phyloP scores from a whole-genome alignment of 208 protist species.

The Wallacemonas collosoma region DNA sequence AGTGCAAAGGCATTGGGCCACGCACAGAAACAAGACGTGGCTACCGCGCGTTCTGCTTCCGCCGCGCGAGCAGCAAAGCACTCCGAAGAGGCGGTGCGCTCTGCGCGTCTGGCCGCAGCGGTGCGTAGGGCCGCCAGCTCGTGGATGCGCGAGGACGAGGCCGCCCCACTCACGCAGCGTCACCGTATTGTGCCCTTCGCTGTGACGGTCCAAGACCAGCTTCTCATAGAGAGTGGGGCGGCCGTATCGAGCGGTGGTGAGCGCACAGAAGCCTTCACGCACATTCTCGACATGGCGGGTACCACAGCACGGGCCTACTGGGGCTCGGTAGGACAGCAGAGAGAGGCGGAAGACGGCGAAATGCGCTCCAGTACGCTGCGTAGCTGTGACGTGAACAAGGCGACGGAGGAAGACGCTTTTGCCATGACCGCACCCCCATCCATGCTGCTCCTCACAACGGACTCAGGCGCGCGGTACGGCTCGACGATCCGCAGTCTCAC shows the following conservation, averaged over 20 bases:
- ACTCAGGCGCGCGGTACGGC: slow-evolving; percentile 11
- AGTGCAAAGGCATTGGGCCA: too few relatives aligned
- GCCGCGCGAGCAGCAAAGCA: neutral
- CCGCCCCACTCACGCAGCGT: neutral
- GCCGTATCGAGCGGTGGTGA: neutral
- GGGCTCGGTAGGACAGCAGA: neutral
- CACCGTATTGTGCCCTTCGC: neutral
- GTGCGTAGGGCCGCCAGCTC: slow-evolving; percentile 1
- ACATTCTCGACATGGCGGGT: slow-evolving; percentile 11
- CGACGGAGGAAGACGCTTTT: neutral
- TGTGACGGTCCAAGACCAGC: slow-evolving; percentile 12
- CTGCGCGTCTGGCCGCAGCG: neutral
- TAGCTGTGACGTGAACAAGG: neutral
- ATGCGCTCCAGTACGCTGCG: too few relatives aligned
- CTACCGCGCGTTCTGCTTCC: neutral
- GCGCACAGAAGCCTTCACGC: neutral
- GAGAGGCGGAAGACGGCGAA: neutral
- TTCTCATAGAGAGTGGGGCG: neutral
- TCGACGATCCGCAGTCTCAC: slow-evolving; percentile 4
- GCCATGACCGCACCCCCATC: slow-evolving; percentile 9
- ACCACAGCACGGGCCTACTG: slow-evolving; percentile 8
- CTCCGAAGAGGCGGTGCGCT: neutral
- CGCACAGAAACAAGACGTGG: neutral
- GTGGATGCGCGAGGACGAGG: slow-evolving; percentile 14
- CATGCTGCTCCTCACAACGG: slow-evolving; percentile 11